A percentile compares a stretch with the other conserved stretches of the same genome.
These are phyloP conservation scores for Litsea cubeba DNA, from an alignment of 164 flowering plant genomes.

Conservation along the genomic window DNA sequence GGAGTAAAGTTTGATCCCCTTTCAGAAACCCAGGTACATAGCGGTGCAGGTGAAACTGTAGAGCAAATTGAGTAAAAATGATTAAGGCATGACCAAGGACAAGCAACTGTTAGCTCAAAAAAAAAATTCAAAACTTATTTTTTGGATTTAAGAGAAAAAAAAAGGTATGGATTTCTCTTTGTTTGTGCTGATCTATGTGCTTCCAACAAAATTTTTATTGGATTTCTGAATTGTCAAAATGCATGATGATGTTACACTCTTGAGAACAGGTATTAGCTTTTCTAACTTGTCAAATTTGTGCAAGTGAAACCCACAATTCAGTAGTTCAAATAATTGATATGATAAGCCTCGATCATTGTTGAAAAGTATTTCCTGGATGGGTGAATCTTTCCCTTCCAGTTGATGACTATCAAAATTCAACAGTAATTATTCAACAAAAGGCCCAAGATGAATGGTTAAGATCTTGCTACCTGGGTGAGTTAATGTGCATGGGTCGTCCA, in stretches of 20 bases:
- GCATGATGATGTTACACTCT: neutral
- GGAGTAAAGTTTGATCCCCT: too few relatives aligned
- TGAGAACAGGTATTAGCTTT: too few relatives aligned
- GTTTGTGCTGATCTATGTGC: neutral
- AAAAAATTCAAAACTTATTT: too few relatives aligned
- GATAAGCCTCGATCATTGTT: neutral
- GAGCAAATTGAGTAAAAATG: too few relatives aligned
- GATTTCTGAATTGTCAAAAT: neutral
- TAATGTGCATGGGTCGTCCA: neutral
- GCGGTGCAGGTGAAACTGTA: too few relatives aligned
- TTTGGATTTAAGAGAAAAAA: neutral
- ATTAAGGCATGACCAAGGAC: too few relatives aligned
- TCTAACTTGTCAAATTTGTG: too few relatives aligned
- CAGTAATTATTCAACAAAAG: too few relatives aligned
- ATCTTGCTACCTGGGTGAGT: too few relatives aligned
- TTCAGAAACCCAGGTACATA: too few relatives aligned
- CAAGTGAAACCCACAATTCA: neutral
- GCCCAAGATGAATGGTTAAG: too few relatives aligned
- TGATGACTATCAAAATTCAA: neutral
- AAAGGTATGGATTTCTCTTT: neutral
- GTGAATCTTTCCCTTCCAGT: neutral
- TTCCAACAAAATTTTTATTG: neutral
- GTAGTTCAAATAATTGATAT: neutral
- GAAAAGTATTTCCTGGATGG: neutral
- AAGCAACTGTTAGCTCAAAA: too few relatives aligned